phyloP scores from a whole-genome alignment of 2,329 filamentous ascomycete genomes.

The Fusarium marasasianum region DNA sequence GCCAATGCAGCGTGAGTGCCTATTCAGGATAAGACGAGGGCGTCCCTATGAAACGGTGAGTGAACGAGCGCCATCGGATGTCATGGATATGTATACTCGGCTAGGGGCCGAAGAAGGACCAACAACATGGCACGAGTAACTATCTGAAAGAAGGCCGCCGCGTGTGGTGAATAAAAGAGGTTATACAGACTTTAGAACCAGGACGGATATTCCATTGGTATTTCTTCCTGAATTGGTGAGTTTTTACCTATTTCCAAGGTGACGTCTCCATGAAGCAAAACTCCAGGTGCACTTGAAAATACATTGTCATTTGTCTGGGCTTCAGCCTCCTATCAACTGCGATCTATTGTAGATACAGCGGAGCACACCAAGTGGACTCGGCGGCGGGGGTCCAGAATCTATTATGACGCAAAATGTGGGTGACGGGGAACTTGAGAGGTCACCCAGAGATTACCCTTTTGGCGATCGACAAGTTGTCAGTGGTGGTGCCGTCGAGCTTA shows the following conservation, averaged over 20 bases:
- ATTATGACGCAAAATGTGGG: slow-evolving; percentile 19
- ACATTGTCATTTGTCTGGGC: background rate
- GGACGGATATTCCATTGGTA: background rate
- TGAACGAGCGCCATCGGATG: slow-evolving; percentile 6
- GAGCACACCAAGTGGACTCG: background rate
- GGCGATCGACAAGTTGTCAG: slow-evolving; percentile 13
- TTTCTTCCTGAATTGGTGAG: background rate
- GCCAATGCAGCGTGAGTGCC: slow-evolving; percentile 16
- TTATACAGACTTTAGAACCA: background rate
- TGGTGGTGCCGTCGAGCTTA: slow-evolving; percentile 2
- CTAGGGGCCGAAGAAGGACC: slow-evolving; percentile 13
- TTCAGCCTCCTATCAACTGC: background rate
- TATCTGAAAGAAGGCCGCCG: background rate
- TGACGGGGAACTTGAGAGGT: background rate
- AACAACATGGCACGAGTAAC: background rate
- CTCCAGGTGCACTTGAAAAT: background rate
- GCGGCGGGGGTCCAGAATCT: background rate
- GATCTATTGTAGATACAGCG: background rate
- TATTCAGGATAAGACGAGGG: slow-evolving; percentile 28
- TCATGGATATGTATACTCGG: slow-evolving; percentile 18
- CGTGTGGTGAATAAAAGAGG: background rate
- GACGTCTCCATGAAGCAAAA: background rate
- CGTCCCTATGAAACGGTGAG: slow-evolving; percentile 30
- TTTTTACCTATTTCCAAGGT: too few relatives aligned
- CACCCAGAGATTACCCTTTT: background rate